Percentiles rank a stretch among this genome's conserved stretches.
Conservation (phyloP, 2,329 filamentous ascomycete genomes). For the Stagonosporopsis tanaceti region DNA sequence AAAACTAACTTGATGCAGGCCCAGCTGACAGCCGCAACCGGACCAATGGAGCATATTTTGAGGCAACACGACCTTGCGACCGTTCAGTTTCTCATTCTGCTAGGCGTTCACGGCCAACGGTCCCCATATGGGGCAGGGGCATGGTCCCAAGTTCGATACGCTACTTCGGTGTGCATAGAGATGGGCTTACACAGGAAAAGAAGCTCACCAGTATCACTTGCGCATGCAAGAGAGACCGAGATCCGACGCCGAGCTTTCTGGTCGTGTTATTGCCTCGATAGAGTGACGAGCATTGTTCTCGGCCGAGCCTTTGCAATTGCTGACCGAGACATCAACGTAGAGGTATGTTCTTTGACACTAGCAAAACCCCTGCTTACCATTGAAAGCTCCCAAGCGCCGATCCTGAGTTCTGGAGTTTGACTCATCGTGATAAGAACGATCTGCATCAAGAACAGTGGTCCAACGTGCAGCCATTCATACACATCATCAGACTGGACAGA, state of each 20-base stretch:
- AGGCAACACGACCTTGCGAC: conserved; percentile 36
- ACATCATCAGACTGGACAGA: conserved; percentile 36
- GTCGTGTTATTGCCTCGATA: conserved; percentile 39
- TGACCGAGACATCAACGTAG: conserved; percentile 39
- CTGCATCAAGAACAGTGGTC: conserved; percentile 26
- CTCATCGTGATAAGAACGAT: conserved; percentile 26
- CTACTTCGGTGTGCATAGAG: conserved; percentile 39
- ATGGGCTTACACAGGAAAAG: conserved; percentile 40
- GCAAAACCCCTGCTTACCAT: not conserved
- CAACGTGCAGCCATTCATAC: conserved; percentile 38
- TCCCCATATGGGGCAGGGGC: conserved; percentile 40
- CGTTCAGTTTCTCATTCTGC: conserved; percentile 36
- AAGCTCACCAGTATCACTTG: conserved; percentile 21
- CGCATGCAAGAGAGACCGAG: conserved; percentile 30
- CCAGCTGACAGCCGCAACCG: conserved; percentile 35
- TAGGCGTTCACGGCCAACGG: conserved; percentile 37
- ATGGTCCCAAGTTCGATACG: conserved; percentile 39
- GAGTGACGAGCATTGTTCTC: conserved; percentile 36
- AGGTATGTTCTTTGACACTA: conserved; percentile 20
- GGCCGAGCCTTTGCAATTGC: conserved; percentile 38
- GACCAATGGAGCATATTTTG: conserved; percentile 35
- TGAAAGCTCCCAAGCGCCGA: conserved; percentile 31
- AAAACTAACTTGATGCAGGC: conserved; percentile 12
- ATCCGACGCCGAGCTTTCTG: conserved; percentile 37
- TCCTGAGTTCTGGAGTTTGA: conserved; percentile 32